Evolutionary conservation across 2,329 filamentous ascomycete species (phyloP), one percentile per base, ranked within the genome.

Genomic region (Drechslerella dactyloides): DNA sequence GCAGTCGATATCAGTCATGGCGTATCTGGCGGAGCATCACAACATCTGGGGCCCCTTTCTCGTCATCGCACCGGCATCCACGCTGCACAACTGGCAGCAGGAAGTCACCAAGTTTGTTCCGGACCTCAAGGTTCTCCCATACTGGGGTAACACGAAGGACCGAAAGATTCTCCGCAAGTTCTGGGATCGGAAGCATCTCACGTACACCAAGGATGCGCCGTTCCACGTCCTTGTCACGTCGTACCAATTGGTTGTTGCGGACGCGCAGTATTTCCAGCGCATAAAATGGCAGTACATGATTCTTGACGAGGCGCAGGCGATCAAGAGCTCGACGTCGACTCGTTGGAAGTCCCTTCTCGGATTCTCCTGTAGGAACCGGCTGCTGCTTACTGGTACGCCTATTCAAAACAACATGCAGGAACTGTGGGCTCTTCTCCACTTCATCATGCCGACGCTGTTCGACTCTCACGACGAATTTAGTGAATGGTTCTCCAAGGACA

Each of bases 391-490:
- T 0, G 94, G 94, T 82, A 99, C 94, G 0, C 94, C 94, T 1
- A 97, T 99, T 75, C 94, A 99, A 80, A 99, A 99, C 83, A 99
- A 97, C 84, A 99, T 99, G 94, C 94, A 97, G 81, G 93, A 99
- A 81, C 82, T 99, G 69, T 99, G 94, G 94, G 94, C 94, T 30
- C 82, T 99, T 75, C 84, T 99, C 19, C 94, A 99, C 84, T 99
- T 99, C 82, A 97, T 97, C 82, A 97, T 99, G 94, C 94, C 94
- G n/a, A 96, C 91, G 48, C 84, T 99, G 57, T 99, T 99, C 80
- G 94, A 94, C 80, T 93, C 90, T 0, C 91, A 94, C 80, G 91
- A 96, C 78, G 91, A 94, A 78, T 96, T 96, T 78, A 93, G 90
- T 81, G 91, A 94, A 77, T 96, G 91, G 91, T 96, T 96, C 79